Evolutionary conservation across 495 filamentous ascomycete species (phyloP).

Genomic region (Aspergillus cavernicola): DNA sequence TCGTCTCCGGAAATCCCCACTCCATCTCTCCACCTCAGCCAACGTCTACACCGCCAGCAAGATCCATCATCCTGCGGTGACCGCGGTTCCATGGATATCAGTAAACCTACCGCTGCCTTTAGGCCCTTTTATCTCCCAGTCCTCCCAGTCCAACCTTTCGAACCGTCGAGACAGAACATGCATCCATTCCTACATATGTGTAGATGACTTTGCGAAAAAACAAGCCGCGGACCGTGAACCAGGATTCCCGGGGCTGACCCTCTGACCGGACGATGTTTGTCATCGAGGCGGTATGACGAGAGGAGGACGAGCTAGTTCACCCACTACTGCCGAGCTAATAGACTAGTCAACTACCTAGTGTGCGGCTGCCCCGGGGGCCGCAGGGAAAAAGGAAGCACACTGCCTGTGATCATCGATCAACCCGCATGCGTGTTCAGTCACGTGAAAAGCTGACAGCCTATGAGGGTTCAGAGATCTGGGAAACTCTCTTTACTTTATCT

Average conservation of each 20-base stretch:
- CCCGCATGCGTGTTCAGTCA: constrained; percentile 41
- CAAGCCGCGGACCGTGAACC: not conserved
- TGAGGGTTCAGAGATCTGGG: constrained; percentile 7
- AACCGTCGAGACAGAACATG: constrained; percentile 1
- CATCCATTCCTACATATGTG: not conserved
- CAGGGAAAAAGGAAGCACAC: constrained; percentile 17
- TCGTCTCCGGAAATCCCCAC: constrained; percentile 14
- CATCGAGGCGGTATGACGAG: constrained; percentile 10
- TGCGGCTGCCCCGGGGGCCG: constrained; percentile 12
- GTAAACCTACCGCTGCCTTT: not conserved
- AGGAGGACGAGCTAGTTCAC: constrained; percentile 5
- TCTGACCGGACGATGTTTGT: constrained; percentile 4
- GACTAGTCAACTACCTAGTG: constrained; percentile 11
- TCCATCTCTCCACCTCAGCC: constrained; percentile 13
- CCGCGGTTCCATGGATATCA: constrained; percentile 9
- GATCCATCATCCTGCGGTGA: constrained; percentile 2
- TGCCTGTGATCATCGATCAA: constrained; percentile 29
- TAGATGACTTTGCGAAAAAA: not conserved
- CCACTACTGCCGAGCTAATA: constrained; percentile 8
- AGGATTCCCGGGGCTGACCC: not conserved
- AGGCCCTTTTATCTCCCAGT: not conserved
- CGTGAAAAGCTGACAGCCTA: constrained; percentile 30
- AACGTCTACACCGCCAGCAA: constrained; percentile 15
- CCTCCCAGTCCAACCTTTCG: not conserved
- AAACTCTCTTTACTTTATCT: constrained; percentile 20